Percentiles rank a stretch among this genome's conserved stretches.
Evolutionary conservation across 805 yeast genomes (phyloP).

Genomic region (Yarrowia sp.): DNA sequence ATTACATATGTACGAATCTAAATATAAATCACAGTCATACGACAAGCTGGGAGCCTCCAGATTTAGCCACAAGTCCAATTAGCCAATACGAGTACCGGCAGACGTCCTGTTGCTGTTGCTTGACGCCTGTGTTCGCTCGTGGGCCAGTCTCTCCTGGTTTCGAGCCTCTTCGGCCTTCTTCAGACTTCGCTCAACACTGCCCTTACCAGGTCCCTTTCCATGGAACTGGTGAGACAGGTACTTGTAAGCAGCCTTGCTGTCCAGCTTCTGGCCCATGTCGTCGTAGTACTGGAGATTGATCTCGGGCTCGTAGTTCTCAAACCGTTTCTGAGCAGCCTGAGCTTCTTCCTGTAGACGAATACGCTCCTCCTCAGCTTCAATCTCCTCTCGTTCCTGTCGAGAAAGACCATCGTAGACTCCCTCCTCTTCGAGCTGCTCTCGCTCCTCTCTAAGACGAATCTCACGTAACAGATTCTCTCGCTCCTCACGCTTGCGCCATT

Average conservation of each 20-base stretch:
- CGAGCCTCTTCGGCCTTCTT: conserved; percentile 46
- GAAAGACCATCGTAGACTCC: conserved; percentile 45
- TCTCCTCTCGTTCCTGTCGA: conserved; percentile 49
- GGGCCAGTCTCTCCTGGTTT: conserved; percentile 24
- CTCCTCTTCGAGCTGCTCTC: conserved; percentile 39
- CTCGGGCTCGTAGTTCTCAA: conserved; percentile 54
- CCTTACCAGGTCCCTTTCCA: conserved; percentile 57
- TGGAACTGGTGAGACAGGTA: conserved; percentile 79
- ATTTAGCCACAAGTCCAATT: background rate
- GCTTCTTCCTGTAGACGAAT: conserved; percentile 48
- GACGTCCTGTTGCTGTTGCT: conserved; percentile 12
- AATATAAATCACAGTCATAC: background rate
- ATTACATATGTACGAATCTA: conserved; percentile 5
- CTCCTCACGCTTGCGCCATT: conserved; percentile 43
- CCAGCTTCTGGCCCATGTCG: conserved; percentile 64
- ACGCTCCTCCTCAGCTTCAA: conserved; percentile 47
- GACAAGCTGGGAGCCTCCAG: too few relatives aligned
- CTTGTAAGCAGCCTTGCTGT: conserved; percentile 75
- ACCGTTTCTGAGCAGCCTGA: conserved; percentile 46
- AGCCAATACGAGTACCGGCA: conserved; percentile 24
- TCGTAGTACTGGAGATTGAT: conserved; percentile 65
- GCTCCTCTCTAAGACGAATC: conserved; percentile 44
- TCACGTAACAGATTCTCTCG: conserved; percentile 42
- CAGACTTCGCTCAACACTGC: conserved; percentile 49
- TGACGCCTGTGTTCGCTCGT: conserved; percentile 16